These are phyloP conservation scores for Aspergillus sp. DNA, from an alignment of 2,329 filamentous ascomycete species.

Conservation along the genomic window DNA sequence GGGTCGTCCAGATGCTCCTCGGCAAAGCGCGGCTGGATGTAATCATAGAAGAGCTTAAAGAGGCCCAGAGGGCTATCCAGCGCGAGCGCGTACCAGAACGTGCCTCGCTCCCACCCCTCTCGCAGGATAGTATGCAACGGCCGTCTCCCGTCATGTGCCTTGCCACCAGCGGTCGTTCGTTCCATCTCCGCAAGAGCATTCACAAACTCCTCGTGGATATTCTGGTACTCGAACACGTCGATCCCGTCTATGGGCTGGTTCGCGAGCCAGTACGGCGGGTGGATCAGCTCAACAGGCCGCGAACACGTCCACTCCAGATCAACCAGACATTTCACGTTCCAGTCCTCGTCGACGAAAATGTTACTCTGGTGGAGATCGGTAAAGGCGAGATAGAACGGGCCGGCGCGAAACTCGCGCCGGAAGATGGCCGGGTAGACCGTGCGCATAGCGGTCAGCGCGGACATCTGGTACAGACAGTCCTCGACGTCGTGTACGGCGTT, in stretches of 20 bases:
- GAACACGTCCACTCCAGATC: constrained; percentile 28
- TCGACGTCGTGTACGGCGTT: constrained; percentile 28
- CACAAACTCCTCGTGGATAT: constrained; percentile 8
- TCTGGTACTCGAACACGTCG: constrained; percentile 4
- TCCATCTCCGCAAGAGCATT: constrained; percentile 2
- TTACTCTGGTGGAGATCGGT: constrained; percentile 42
- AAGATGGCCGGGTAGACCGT: background rate
- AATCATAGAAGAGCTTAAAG: background rate
- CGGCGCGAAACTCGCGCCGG: background rate
- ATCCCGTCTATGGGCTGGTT: constrained; percentile 17
- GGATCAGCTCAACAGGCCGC: constrained; percentile 24
- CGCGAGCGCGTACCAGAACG: constrained; percentile 1
- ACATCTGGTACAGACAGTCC: constrained; percentile 32
- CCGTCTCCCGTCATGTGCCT: background rate
- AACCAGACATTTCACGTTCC: constrained; percentile 25
- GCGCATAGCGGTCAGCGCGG: constrained; percentile 29
- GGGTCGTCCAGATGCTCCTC: background rate
- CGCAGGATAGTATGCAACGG: background rate
- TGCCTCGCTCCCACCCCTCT: background rate
- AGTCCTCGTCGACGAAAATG: constrained; percentile 25
- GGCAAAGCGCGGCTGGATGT: background rate
- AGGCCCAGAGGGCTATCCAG: background rate
- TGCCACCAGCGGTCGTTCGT: background rate
- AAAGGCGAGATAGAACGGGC: constrained; percentile 5
- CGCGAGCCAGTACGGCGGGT: constrained; percentile 28